Evolutionary conservation across 2,329 filamentous ascomycete genomes (phyloP), one percentile per base, ranked within the genome.

Genomic region (Aspergillus aculeatus): DNA sequence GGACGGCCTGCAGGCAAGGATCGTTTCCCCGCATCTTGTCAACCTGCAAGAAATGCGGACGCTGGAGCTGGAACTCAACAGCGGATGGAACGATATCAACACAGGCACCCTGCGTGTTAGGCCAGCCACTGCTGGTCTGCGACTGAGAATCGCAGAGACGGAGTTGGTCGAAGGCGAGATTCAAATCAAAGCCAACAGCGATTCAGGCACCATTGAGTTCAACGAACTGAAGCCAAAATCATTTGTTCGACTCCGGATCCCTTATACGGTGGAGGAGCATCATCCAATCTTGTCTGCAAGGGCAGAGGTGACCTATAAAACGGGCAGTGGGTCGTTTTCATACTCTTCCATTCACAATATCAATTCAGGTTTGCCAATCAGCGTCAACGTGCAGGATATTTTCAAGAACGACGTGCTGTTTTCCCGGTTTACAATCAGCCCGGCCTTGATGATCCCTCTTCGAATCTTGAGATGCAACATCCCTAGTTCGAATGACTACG

Each of bases 341-440:
- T 89, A 88, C 71, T 83, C 86, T 16, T 84, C 83, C 16, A 81
- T 83, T 7, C 83, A 85, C 21, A 84, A 82, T 3, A 82, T 96
- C 21, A 84, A 88, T 2, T 89, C 95, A 1, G 84, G 89, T 1
- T 81, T 99, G 4, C 91, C 92, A 0, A 82, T 99, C 3, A 93
- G 94, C 3, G 95, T 99, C 63, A 98, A 98, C 65, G 95, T 99
- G 5, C 93, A 98, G 69, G 95, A 99, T 68, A 86, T 96, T 29
- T 98, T 98, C 80, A 96, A 96, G 72, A 86, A 91, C 63, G 80
- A 87, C 7, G 83, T 86, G 0, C 82, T 98, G 0, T 95, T 95
- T 70, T 97, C 93, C 0, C 89, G 89, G 10, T 99, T 99, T 73
- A 96, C 91, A 14, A 89, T 99, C 55, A 92, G 91, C 12, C 92